Evolutionary conservation across 2,329 filamentous ascomycete species (phyloP).

Genomic region (Harringtonia lauricola): DNA sequence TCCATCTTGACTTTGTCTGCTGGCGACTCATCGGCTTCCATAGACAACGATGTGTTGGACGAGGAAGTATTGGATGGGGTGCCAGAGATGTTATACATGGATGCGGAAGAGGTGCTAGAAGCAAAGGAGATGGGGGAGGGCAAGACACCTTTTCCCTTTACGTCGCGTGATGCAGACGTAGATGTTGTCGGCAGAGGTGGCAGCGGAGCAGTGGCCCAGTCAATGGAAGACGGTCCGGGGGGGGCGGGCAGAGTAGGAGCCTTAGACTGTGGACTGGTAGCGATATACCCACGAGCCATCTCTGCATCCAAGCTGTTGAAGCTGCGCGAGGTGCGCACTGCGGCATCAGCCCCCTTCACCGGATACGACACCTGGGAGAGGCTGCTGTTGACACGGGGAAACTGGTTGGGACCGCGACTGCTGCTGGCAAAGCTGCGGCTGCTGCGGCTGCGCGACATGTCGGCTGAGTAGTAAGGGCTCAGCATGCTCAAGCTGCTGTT

Average conservation of each 20-base stretch:
- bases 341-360: conserved; percentile 1
- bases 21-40: background rate
- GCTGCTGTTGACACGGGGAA: conserved; percentile 4
- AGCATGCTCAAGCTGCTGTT: background rate
- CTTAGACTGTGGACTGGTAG: background rate
- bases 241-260: too few species aligned
- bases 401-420: background rate
- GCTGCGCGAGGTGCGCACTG: conserved; percentile 9
- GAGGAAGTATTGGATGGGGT: background rate
- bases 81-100: background rate
- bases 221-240: background rate
- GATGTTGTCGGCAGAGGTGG: background rate
- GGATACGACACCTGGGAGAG: conserved; percentile 10
- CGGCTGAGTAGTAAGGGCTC: too few species aligned
- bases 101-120: background rate
- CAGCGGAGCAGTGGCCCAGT: background rate
- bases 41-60: background rate
- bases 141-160: conserved; percentile 1
- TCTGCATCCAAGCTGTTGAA: conserved; percentile 12
- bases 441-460: background rate
- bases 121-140: background rate
- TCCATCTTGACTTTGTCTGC: background rate
- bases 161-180: background rate
- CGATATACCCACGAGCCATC: conserved; percentile 1
- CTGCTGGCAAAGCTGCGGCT: conserved; percentile 2